phyloP scores from a whole-genome alignment of 106 monocot species.

The Dendrobium huoshanense region DNA sequence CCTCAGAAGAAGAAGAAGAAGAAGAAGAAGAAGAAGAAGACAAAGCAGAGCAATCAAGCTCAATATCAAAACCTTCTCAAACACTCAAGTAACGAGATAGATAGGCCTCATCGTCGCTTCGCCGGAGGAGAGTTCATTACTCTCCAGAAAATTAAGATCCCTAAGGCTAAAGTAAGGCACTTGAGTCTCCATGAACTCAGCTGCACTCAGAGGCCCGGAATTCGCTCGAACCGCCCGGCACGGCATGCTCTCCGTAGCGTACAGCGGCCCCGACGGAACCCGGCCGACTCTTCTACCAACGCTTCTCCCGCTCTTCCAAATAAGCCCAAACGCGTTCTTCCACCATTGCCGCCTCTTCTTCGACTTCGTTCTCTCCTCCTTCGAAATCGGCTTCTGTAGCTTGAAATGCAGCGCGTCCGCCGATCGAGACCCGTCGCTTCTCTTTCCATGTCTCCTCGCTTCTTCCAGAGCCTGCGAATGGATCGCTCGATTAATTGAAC shows the following conservation, averaged over 20 bases:
- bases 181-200: constrained; percentile 5
- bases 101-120: constrained; percentile 23
- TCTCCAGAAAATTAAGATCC: constrained; percentile 15
- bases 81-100: constrained; percentile 43
- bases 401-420: constrained; percentile 47
- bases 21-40: neutral
- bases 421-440: constrained; percentile 7
- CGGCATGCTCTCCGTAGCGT: constrained; percentile 19
- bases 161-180: constrained; percentile 39
- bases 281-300: neutral
- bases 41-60: neutral
- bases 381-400: constrained; percentile 57
- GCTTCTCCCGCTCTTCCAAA: constrained; percentile 25
- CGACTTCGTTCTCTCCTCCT: constrained; percentile 17
- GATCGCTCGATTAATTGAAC: neutral
- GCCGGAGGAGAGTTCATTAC: neutral
- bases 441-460: constrained; percentile 25
- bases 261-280: constrained; percentile 19
- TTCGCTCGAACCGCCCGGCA: constrained; percentile 13
- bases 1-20: neutral
- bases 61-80: neutral
- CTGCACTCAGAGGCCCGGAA: constrained; percentile 21
- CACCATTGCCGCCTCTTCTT: constrained; percentile 41
- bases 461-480: constrained; percentile 29
- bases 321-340: constrained; percentile 25